phyloP scores from a whole-genome alignment of 106 monocot species.

The Apostasia ramifera region DNA sequence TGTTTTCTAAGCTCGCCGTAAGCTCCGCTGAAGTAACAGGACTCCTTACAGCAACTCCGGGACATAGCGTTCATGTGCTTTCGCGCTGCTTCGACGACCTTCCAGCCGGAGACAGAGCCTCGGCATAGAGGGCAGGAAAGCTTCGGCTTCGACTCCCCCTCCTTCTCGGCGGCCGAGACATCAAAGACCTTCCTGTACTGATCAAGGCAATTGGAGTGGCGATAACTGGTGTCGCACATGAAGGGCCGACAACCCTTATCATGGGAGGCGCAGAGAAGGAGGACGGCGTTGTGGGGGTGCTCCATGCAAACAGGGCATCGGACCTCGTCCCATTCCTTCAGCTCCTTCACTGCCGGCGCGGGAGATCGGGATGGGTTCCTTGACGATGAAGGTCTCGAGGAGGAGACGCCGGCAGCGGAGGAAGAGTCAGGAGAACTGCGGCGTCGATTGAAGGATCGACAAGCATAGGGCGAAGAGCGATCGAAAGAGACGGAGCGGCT shows the following conservation, averaged over 20 bases:
- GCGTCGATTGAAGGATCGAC: slow-evolving; percentile 22
- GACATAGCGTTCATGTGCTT: slow-evolving; percentile 54
- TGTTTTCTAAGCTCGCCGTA: slow-evolving; percentile 76
- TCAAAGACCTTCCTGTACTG: slow-evolving; percentile 63
- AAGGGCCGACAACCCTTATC: slow-evolving; percentile 79
- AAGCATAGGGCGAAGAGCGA: slow-evolving; percentile 41
- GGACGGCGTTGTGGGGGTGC: slow-evolving; percentile 93
- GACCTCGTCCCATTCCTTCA: slow-evolving; percentile 71
- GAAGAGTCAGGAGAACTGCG: slow-evolving; percentile 14
- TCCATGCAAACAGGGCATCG: slow-evolving; percentile 92
- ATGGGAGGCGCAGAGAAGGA: slow-evolving; percentile 62
- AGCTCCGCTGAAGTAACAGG: slow-evolving; percentile 48
- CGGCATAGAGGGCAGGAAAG: slow-evolving; percentile 79
- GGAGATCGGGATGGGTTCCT: slow-evolving; percentile 11
- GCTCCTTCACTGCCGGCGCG: slow-evolving; percentile 17
- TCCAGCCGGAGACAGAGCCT: slow-evolving; percentile 46
- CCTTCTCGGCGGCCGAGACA: slow-evolving; percentile 6
- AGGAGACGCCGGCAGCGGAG: slow-evolving; percentile 10
- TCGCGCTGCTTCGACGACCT: slow-evolving; percentile 43
- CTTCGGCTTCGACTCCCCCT: slow-evolving; percentile 9
- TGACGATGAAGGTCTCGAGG: slow-evolving; percentile 10
- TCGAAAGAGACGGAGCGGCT: slow-evolving; percentile 51
- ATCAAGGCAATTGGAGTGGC: slow-evolving; percentile 93
- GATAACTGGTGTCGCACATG: slow-evolving; percentile 92
- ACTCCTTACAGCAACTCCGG: slow-evolving; percentile 66